These are phyloP conservation scores for Blastobotrys aristatus DNA, from an alignment of 1,139 yeast genomes.

Conservation along the genomic window DNA sequence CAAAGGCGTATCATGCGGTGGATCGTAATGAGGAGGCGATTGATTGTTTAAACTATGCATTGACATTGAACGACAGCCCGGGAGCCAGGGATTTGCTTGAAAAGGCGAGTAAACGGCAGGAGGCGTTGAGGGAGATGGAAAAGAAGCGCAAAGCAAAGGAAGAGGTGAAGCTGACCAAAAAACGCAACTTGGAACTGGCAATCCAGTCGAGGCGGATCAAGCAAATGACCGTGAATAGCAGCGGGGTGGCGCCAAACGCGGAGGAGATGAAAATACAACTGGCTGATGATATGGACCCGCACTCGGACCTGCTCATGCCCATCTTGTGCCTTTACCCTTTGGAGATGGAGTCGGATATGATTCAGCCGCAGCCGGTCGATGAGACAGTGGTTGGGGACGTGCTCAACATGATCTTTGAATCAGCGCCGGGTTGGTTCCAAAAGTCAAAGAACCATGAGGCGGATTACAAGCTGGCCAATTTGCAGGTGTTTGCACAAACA, in stretches of 20 bases:
- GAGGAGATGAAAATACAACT: conserved; percentile 41
- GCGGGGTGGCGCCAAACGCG: conserved; percentile 1
- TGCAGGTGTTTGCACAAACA: conserved; percentile 81
- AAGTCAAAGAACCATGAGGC: conserved; percentile 30
- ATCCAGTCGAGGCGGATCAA: conserved; percentile 24
- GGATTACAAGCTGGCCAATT: conserved; percentile 51
- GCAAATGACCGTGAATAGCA: conserved; percentile 18
- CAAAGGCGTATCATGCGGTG: conserved; percentile 69
- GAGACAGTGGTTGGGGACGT: conserved; percentile 53
- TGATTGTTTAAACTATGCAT: conserved; percentile 61
- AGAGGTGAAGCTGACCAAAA: conserved; percentile 30
- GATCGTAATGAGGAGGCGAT: conserved; percentile 69
- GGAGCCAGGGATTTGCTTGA: conserved; percentile 34
- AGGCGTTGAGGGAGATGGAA: conserved; percentile 25
- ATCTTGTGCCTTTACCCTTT: conserved; percentile 80
- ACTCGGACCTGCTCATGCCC: conserved; percentile 76
- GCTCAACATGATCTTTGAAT: conserved; percentile 44
- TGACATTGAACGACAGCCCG: conserved; percentile 52
- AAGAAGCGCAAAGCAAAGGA: conserved; percentile 35
- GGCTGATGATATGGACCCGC: conserved; percentile 67
- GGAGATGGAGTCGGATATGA: conserved; percentile 75
- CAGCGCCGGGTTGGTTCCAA: conserved; percentile 70
- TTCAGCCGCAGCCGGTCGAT: conserved; percentile 56
- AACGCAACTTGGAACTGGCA: conserved; percentile 38
- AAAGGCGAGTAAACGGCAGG: conserved; percentile 34